Evolutionary conservation across 176 grass and related monocot species (phyloP).

Genomic region (Echinochloa phyllopogon): DNA sequence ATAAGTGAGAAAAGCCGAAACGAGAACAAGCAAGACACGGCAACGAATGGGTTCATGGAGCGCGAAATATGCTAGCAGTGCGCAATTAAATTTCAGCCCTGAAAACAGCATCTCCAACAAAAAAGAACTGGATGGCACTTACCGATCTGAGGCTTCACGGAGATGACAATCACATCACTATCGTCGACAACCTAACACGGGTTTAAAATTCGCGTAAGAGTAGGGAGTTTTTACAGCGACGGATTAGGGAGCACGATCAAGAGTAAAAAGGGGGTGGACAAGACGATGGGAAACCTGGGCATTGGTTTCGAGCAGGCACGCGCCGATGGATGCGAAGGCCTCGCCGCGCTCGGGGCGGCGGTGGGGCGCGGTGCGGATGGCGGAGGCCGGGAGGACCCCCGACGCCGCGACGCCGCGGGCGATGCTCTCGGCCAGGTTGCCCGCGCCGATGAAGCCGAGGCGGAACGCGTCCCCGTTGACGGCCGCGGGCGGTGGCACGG

Average conservation of each 20-base stretch:
- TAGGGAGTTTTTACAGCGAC: neutral
- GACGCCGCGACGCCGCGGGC: constrained; percentile 76
- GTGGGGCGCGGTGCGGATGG: constrained; percentile 82
- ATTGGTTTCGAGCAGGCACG: constrained; percentile 65
- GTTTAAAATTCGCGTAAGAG: neutral
- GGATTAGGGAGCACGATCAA: neutral
- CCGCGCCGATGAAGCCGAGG: constrained; percentile 80
- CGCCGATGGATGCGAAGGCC: constrained; percentile 75
- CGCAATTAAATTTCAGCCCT: neutral
- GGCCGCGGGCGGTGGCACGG: constrained; percentile 19
- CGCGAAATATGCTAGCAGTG: neutral
- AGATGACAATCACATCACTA: constrained; percentile 90
- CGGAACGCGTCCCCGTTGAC: constrained; percentile 49
- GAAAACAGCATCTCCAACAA: neutral
- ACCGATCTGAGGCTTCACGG: constrained; percentile 96
- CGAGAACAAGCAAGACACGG: neutral
- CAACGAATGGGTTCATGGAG: neutral
- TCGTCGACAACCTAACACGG: constrained; percentile 68
- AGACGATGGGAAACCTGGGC: constrained; percentile 50
- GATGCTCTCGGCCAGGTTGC: constrained; percentile 97
- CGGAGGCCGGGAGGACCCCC: constrained; percentile 66
- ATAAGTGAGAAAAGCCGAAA: neutral
- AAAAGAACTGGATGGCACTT: constrained; percentile 5
- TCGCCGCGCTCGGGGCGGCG: constrained; percentile 64
- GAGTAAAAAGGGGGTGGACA: neutral